These are phyloP conservation scores for Paracamarosporium sp. DNA, from an alignment of 2,329 filamentous ascomycete species.

Conservation along the genomic window DNA sequence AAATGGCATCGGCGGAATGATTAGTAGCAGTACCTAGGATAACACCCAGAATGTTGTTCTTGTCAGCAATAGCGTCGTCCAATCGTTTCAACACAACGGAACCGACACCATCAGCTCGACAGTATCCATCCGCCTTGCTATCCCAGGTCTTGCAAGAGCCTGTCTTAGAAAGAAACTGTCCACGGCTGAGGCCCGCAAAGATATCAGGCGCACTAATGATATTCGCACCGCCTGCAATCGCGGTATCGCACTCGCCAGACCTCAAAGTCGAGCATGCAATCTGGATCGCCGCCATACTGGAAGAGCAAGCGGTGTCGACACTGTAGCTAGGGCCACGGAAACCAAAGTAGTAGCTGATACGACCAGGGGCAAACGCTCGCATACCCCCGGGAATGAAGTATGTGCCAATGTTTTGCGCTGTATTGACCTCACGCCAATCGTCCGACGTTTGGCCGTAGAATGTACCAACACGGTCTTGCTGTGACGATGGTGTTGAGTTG, in stretches of 20 bases:
- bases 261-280: conserved; percentile 36
- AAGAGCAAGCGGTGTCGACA: conserved; percentile 43
- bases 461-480: conserved; percentile 19
- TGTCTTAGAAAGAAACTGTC: conserved; percentile 30
- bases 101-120: conserved; percentile 34
- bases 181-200: conserved; percentile 27
- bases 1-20: conserved; percentile 41
- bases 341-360: conserved; percentile 43
- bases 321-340: conserved; percentile 51
- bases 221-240: conserved; percentile 27
- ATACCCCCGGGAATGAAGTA: conserved; percentile 55
- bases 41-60: conserved; percentile 31
- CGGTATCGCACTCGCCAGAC: conserved; percentile 33
- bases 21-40: conserved; percentile 39
- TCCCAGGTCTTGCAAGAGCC: conserved; percentile 38
- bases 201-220: conserved; percentile 36
- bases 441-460: conserved; percentile 21
- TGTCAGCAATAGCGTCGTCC: conserved; percentile 25
- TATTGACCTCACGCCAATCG: conserved; percentile 26
- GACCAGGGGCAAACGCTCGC: conserved; percentile 55
- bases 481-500: conserved; percentile 22
- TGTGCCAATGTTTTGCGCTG: conserved; percentile 21
- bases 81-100: conserved; percentile 37
- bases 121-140: conserved; percentile 32
- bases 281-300: conserved; percentile 11